A percentile compares a stretch with the other conserved stretches of the same genome.
phyloP scores from a whole-genome alignment of 257 asterid genomes.

The Solanum raphanifolium region DNA sequence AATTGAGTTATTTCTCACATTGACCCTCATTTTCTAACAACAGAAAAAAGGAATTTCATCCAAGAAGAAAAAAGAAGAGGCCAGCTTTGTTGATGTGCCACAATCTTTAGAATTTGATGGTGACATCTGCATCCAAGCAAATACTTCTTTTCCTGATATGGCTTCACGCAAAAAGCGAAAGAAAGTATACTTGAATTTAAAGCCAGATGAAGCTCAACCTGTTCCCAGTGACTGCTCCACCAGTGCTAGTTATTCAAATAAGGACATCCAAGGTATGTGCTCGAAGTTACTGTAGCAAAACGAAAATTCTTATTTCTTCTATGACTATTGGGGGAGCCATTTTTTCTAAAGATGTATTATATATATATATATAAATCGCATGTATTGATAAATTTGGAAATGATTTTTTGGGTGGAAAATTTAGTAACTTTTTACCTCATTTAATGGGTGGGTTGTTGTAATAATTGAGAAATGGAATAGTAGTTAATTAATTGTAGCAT shows the following conservation, averaged over 20 bases:
- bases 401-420: neutral
- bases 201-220: constrained; percentile 2
- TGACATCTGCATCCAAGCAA: neutral
- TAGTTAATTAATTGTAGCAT: neutral
- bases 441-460: neutral
- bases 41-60: constrained; percentile 61
- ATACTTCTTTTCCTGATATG: constrained; percentile 15
- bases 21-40: constrained; percentile 7
- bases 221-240: neutral
- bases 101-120: constrained; percentile 3
- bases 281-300: neutral
- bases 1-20: neutral
- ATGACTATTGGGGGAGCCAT: neutral
- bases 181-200: constrained; percentile 4
- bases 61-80: constrained; percentile 29
- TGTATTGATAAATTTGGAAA: neutral
- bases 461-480: neutral
- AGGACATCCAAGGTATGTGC: constrained; percentile 49
- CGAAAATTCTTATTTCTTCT: neutral
- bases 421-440: neutral
- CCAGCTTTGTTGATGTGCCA: constrained; percentile 11
- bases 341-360: neutral
- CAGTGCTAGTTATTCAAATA: constrained; percentile 7
- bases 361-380: neutral
- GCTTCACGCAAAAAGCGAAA: constrained; percentile 25